Evolutionary conservation across 2,329 filamentous ascomycete species (phyloP).

Genomic region (Cladosporium sp.): DNA sequence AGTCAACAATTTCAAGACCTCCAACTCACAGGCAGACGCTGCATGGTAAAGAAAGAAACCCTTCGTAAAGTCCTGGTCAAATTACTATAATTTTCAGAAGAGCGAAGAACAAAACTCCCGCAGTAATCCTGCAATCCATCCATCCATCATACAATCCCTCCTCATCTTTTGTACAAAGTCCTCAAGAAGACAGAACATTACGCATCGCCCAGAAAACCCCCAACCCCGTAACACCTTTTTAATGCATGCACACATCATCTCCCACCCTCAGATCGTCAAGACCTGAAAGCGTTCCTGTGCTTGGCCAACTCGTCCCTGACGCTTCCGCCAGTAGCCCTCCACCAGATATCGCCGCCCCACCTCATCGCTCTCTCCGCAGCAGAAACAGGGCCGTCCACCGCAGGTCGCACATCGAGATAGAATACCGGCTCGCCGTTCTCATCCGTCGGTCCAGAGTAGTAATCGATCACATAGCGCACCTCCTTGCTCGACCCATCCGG

Average conservation of each 20-base stretch:
- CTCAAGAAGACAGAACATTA: not conserved
- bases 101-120: not conserved
- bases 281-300: slow-evolving; percentile 23
- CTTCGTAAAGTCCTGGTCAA: slow-evolving; percentile 6
- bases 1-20: no score
- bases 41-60: not conserved
- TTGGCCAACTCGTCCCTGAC: slow-evolving; percentile 52
- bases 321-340: slow-evolving; percentile 76
- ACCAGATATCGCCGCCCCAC: slow-evolving; percentile 95
- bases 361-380: slow-evolving; percentile 80
- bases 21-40: not conserved
- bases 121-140: not conserved
- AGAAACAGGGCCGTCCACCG: slow-evolving; percentile 75
- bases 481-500: slow-evolving; percentile 69
- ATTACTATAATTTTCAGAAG: slow-evolving; percentile 2
- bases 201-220: not conserved
- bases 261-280: not conserved
- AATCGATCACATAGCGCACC: slow-evolving; percentile 94
- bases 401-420: slow-evolving; percentile 90
- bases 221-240: not conserved
- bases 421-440: slow-evolving; percentile 90
- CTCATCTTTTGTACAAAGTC: not conserved
- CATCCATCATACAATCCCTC: not conserved
- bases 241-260: not conserved
- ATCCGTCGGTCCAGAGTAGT: slow-evolving; percentile 83